Base-by-base conservation (phyloP, 345 rosid genomes). In the Eucalyptus erythrocorys region DNA sequence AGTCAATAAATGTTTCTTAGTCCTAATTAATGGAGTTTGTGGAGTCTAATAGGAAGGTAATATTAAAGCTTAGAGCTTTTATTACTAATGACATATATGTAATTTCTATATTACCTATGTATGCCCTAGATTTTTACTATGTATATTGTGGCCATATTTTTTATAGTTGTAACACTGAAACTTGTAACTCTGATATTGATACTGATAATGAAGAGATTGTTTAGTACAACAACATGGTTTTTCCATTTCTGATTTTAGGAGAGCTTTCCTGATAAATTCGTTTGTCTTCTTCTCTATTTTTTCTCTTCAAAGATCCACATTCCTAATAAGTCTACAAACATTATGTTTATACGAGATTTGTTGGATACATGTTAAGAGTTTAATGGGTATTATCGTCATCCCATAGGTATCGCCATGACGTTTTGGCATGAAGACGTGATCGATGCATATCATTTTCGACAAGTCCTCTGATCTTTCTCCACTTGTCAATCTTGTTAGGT, bases 111-210 rank as follows among this genome's bases (percentile, higher is more conserved):
- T 24, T 55, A 55, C 24, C 30, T 22, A 24, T 55, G 13, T 24
- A 55, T 55, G 19, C 3, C 61, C 13, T 10, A 55, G 6, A 55
- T 13, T 24, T 21, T 26, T 24, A 21, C 30, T 55, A 55, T 55
- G 10, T 8, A 55, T 24, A 55, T 9, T 4, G 1, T 1, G 13
- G 61, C 0, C 0, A 6, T 55, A 21, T 55, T 26, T 55, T 21
- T 55, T 55, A 6, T 22, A 55, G 61, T 4, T 55, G 30, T 55
- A 4, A 24, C 10, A 6, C 1, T 24, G 13, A 55, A 55, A 26
- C 30, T 55, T 55, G 61, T 55, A 24, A 55, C 6, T 55, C 13
- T 4, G 6, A 55, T 55, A 55, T 3, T 55, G 0, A 55, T 22
- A 55, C 6, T 55, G 0, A 55, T 55, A 24, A 1, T 55, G 13